phyloP scores from a whole-genome alignment of 768 basidiomycete genomes.

The Leccinum variicolor region DNA sequence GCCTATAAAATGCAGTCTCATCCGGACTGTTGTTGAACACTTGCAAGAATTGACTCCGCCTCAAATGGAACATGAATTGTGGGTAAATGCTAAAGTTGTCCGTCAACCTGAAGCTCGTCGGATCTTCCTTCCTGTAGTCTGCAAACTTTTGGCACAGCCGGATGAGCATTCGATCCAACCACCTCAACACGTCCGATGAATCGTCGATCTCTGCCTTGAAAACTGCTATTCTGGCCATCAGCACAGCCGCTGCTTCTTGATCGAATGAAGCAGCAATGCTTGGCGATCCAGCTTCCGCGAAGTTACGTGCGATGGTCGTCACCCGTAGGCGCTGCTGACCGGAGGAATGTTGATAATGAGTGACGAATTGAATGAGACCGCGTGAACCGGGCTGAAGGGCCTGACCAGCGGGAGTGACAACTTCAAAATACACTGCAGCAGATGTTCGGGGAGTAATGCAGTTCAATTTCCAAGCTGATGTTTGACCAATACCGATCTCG shows the following conservation, averaged over 20 bases:
- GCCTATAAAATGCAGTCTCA: constrained; percentile 98
- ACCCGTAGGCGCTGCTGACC: constrained; percentile 95
- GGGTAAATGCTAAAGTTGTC: constrained; percentile 99
- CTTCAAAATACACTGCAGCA: constrained; percentile 94
- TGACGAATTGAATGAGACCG: constrained; percentile 96
- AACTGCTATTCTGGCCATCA: constrained; percentile 98
- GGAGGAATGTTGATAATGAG: constrained; percentile 96
- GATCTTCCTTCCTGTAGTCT: constrained; percentile 97
- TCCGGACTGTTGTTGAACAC: constrained; percentile 99
- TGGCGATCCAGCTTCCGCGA: constrained; percentile 95
- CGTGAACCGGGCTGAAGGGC: constrained; percentile 85
- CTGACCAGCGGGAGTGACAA: constrained; percentile 95
- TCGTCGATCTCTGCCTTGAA: constrained; percentile 99
- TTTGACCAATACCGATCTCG: constrained; percentile 98
- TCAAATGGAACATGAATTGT: constrained; percentile 99
- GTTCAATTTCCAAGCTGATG: constrained; percentile 98
- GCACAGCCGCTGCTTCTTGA: constrained; percentile 94
- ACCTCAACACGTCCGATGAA: constrained; percentile 91
- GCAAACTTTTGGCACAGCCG: constrained; percentile 99
- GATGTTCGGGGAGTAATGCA: constrained; percentile 84
- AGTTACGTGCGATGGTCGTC: constrained; percentile 97
- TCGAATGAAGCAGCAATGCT: constrained; percentile 93
- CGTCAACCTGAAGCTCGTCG: constrained; percentile 84
- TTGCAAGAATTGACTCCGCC: constrained; percentile 96
- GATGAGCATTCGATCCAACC: constrained; percentile 99